Evolutionary conservation across 257 asterid species (phyloP).

Genomic region (Nicotiana tomentosiformis): DNA sequence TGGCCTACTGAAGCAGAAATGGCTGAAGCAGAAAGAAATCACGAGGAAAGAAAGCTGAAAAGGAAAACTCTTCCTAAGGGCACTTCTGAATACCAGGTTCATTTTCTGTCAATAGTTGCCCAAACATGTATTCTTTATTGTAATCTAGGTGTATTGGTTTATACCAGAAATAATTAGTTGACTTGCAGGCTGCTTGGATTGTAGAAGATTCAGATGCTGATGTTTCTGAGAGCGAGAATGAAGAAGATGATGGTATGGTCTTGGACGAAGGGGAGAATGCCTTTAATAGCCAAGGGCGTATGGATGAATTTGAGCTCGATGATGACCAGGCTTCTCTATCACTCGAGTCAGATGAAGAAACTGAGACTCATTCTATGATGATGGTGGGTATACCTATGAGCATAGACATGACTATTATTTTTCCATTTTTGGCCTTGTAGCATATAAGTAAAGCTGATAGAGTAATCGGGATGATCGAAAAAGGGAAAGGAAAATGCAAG

Average conservation of each 20-base stretch:
- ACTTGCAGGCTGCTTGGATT: constrained; percentile 94
- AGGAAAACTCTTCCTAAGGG: constrained; percentile 70
- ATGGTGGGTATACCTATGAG: constrained; percentile 45
- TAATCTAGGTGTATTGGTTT: not conserved
- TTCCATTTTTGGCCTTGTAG: not conserved
- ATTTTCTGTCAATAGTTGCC: not conserved
- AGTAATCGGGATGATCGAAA: not conserved
- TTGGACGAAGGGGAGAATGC: constrained; percentile 58
- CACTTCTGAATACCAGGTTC: constrained; percentile 91
- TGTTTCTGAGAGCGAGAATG: constrained; percentile 55
- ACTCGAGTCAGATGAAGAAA: constrained; percentile 73
- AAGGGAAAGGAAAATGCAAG: not conserved
- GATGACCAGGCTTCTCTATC: constrained; percentile 73
- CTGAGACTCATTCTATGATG: constrained; percentile 74
- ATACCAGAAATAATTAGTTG: not conserved
- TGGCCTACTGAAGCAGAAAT: constrained; percentile 98
- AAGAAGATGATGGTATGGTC: constrained; percentile 70
- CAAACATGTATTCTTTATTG: not conserved
- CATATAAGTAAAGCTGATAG: not conserved
- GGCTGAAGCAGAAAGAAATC: constrained; percentile 73
- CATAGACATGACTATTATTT: not conserved
- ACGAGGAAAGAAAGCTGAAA: constrained; percentile 48
- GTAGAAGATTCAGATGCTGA: constrained; percentile 72
- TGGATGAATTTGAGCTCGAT: constrained; percentile 53
- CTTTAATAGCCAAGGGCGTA: constrained; percentile 29